phyloP scores from a whole-genome alignment of 257 asterid genomes.

The Handroanthus guayacan region DNA sequence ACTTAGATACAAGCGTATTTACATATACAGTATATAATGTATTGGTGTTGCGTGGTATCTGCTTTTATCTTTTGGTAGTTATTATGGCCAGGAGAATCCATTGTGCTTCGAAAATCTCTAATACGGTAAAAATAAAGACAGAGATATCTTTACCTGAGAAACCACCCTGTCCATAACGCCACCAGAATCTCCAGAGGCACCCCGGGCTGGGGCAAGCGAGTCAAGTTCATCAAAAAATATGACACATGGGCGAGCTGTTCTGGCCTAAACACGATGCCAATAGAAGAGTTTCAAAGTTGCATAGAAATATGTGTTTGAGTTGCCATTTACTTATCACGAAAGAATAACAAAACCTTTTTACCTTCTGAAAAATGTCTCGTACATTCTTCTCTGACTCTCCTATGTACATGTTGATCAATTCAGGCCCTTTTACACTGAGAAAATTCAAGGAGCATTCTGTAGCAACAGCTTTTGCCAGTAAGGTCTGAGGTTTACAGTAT shows the following conservation, averaged over 20 bases:
- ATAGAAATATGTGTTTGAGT: not conserved
- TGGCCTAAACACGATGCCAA: constrained; percentile 65
- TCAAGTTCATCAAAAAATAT: constrained; percentile 98
- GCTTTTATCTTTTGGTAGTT: not conserved
- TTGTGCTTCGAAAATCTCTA: not conserved
- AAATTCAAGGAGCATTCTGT: constrained; percentile 97
- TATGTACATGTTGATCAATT: constrained; percentile 96
- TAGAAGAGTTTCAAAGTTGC: constrained; percentile 21
- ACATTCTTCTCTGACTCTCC: constrained; percentile 98
- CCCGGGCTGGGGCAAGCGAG: constrained; percentile 98
- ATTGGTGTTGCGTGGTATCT: not conserved
- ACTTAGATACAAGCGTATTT: not conserved
- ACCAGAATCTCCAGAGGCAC: constrained; percentile 99
- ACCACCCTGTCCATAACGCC: constrained; percentile 99
- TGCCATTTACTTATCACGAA: not conserved
- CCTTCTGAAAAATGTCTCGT: constrained; percentile 97
- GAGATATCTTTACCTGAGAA: constrained; percentile 77
- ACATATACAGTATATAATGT: not conserved
- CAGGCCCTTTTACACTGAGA: constrained; percentile 97
- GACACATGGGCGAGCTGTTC: constrained; percentile 98
- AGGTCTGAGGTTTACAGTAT: constrained; percentile 66
- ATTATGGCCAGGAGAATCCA: constrained; percentile 6
- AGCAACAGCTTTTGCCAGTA: constrained; percentile 98
- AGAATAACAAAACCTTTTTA: constrained; percentile 38
- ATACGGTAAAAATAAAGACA: constrained; percentile 6